Evolutionary conservation across 139 green algal species (phyloP).

Genomic region (Chlamydomonas sp.): DNA sequence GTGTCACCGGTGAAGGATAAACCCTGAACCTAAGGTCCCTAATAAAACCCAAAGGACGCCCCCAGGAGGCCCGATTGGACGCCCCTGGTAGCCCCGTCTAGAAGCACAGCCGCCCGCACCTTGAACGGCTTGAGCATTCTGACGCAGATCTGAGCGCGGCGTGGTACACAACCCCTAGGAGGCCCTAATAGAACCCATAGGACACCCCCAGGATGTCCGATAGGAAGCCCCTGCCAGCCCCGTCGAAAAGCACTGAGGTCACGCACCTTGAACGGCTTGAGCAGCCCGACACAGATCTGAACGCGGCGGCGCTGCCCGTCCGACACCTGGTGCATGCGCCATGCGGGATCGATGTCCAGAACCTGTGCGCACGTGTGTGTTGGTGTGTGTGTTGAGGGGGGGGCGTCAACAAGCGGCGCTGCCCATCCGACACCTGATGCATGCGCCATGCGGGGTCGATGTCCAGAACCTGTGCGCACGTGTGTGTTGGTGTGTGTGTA

Average conservation of each 20-base stretch:
- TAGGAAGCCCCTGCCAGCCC: too few species aligned
- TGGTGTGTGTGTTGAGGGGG: too few species aligned
- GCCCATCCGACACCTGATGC: slow-evolving; percentile 80
- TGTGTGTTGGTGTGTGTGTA: too few species aligned
- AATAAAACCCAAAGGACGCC: too few species aligned
- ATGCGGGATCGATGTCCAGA: slow-evolving; percentile 72
- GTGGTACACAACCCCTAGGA: too few species aligned
- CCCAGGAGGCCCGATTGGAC: too few species aligned
- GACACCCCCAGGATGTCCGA: too few species aligned
- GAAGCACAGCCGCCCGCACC: slow-evolving; percentile 36
- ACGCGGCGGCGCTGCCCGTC: slow-evolving; percentile 87
- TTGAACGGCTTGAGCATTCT: slow-evolving; percentile 79
- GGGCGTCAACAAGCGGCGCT: slow-evolving; percentile 83
- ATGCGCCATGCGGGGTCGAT: slow-evolving; percentile 75
- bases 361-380: too few species aligned
- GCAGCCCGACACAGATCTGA: slow-evolving; percentile 84
- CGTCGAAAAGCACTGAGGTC: background rate
- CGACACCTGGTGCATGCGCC: slow-evolving; percentile 70
- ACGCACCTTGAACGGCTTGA: slow-evolving; percentile 75
- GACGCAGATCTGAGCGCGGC: slow-evolving; percentile 86
- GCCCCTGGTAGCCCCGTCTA: too few species aligned
- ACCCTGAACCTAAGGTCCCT: too few species aligned
- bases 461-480: slow-evolving; percentile 67
- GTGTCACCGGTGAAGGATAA: too few species aligned
- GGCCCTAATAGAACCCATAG: too few species aligned